Evolutionary conservation across 1,284 basidiomycete genomes (phyloP).

Genomic region (Apiotrichum domesticum): DNA sequence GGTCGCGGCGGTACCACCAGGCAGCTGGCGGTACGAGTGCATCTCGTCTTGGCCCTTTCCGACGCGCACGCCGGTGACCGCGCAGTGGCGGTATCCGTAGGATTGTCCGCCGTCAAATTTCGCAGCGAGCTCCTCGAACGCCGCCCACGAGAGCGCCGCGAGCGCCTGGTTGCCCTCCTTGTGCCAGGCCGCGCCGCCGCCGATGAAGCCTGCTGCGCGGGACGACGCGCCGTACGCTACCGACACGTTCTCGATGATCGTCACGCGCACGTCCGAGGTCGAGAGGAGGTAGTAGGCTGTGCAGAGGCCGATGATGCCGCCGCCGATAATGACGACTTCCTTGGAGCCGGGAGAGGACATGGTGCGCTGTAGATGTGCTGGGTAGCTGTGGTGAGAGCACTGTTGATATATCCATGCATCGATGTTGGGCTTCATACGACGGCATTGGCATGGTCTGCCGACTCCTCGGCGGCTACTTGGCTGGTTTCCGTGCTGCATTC

Average conservation of each 20-base stretch:
- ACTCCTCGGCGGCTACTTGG: too few species aligned
- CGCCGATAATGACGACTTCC: conserved; percentile 44
- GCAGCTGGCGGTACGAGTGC: conserved; percentile 14
- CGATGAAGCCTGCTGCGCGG: conserved; percentile 81
- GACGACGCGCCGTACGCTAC: conserved; percentile 57
- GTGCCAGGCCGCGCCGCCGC: conserved; percentile 57
- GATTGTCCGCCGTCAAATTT: conserved; percentile 60
- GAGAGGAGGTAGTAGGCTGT: conserved; percentile 52
- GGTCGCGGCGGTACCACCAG: background rate
- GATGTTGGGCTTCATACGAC: too few species aligned
- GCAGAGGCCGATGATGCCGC: conserved; percentile 74
- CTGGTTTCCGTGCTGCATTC: too few species aligned
- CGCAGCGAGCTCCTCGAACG: conserved; percentile 68
- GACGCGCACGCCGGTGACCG: conserved; percentile 10
- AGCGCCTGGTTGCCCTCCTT: conserved; percentile 49
- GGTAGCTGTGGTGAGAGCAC: too few species aligned
- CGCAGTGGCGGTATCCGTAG: conserved; percentile 58
- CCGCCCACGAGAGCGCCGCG: conserved; percentile 64
- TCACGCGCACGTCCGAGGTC: conserved; percentile 48
- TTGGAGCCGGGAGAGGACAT: conserved; percentile 2
- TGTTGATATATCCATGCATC: too few species aligned
- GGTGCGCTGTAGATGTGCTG: too few species aligned
- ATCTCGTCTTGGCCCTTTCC: conserved; percentile 9
- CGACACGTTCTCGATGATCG: conserved; percentile 57
- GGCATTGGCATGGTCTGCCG: too few species aligned